These are phyloP conservation scores for Marchantia polymorpha DNA, from an alignment of 225 moss, liverwort and hornwort species.

Conservation along the genomic window DNA sequence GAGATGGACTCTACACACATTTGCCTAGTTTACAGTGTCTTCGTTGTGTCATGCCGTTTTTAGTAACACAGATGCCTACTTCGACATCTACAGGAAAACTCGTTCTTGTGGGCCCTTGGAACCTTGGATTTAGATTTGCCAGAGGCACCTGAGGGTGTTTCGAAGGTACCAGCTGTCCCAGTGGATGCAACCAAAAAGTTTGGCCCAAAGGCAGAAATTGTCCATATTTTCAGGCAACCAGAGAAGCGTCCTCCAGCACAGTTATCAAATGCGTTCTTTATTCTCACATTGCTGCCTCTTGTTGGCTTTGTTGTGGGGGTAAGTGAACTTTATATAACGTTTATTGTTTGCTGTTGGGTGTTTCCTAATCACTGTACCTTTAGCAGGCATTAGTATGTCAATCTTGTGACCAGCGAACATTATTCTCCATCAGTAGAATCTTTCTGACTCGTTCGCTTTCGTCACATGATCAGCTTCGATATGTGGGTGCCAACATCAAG, in stretches of 20 bases:
- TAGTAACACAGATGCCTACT: background rate
- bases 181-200: slow-evolving; percentile 41
- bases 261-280: slow-evolving; percentile 64
- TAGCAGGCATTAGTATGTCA: background rate
- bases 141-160: slow-evolving; percentile 60
- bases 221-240: slow-evolving; percentile 82
- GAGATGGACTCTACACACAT: too few relatives aligned
- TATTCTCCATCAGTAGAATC: background rate
- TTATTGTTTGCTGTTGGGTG: background rate
- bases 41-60: background rate
- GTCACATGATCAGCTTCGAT: slow-evolving; percentile 40
- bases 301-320: slow-evolving; percentile 70
- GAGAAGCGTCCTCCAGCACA: slow-evolving; percentile 75
- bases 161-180: slow-evolving; percentile 30
- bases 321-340: background rate
- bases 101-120: slow-evolving; percentile 68
- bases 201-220: slow-evolving; percentile 70
- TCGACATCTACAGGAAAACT: slow-evolving; percentile 56
- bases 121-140: slow-evolving; percentile 83
- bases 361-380: background rate
- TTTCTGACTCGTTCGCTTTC: background rate
- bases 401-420: background rate
- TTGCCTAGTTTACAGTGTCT: too few relatives aligned
- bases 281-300: slow-evolving; percentile 74
- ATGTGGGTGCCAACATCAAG: slow-evolving; percentile 67